Conservation (phyloP, 2,329 filamentous ascomycete species). For the Trichoderma aggressivum region DNA sequence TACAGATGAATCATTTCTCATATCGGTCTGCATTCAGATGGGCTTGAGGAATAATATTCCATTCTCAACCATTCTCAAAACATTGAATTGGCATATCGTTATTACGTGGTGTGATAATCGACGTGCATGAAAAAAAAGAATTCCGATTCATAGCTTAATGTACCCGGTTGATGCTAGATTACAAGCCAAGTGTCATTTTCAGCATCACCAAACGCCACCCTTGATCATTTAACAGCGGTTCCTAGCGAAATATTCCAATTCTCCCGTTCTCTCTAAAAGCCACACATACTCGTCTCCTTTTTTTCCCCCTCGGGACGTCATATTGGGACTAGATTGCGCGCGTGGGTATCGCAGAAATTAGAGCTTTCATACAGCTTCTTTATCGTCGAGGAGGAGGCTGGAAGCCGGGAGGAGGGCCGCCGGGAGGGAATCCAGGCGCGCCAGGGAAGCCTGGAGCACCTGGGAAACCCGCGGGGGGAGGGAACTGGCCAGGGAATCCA, state of each 20-base stretch:
- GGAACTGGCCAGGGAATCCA: constrained; percentile 49
- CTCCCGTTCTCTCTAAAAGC: constrained; percentile 18
- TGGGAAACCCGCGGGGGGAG: constrained; percentile 45
- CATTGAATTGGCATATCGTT: background rate
- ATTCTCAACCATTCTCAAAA: background rate
- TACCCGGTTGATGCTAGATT: constrained; percentile 17
- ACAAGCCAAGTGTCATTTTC: constrained; percentile 15
- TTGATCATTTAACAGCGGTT: constrained; percentile 15
- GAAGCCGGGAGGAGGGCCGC: constrained; percentile 59
- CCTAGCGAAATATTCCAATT: constrained; percentile 12
- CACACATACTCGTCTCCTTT: background rate
- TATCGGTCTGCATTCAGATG: background rate
- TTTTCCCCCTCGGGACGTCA: background rate
- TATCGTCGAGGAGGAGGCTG: constrained; percentile 67
- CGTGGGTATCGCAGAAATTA: constrained; percentile 19
- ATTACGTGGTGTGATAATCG: background rate
- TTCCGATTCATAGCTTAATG: constrained; percentile 15
- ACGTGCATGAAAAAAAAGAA: background rate
- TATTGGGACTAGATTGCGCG: constrained; percentile 15
- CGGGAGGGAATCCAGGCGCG: constrained; percentile 51
- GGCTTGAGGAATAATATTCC: background rate
- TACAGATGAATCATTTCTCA: background rate
- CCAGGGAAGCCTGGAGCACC: constrained; percentile 35
- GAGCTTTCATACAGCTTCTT: constrained; percentile 21
- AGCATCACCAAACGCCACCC: constrained; percentile 18